Evolutionary conservation across 768 basidiomycete genomes (phyloP).

Genomic region (Postia placenta): DNA sequence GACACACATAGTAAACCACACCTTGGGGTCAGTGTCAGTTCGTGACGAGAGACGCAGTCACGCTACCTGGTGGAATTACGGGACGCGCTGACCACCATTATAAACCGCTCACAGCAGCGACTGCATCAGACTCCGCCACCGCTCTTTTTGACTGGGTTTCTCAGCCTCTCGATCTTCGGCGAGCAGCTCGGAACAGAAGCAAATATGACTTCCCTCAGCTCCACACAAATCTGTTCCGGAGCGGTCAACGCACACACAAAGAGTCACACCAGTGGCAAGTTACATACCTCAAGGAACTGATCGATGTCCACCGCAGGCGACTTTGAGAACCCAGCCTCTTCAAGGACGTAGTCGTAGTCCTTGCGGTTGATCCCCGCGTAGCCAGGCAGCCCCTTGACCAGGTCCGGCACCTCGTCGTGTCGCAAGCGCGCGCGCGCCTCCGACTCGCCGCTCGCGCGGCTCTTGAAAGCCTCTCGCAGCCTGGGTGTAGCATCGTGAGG

Average conservation of each 20-base stretch:
- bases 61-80: too few species aligned
- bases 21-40: too few species aligned
- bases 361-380: slow-evolving; percentile 56
- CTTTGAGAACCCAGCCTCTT: slow-evolving; percentile 62
- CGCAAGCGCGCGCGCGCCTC: slow-evolving; percentile 27
- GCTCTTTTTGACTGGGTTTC: slow-evolving; percentile 49
- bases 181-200: slow-evolving; percentile 27
- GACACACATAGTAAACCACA: too few species aligned
- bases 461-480: slow-evolving; percentile 32
- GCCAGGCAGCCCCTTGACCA: slow-evolving; percentile 30
- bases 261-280: neutral
- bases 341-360: slow-evolving; percentile 71
- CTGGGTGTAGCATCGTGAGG: too few species aligned
- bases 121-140: slow-evolving; percentile 47
- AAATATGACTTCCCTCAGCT: slow-evolving; percentile 60
- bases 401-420: slow-evolving; percentile 28
- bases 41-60: too few species aligned
- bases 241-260: neutral
- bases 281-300: slow-evolving; percentile 79
- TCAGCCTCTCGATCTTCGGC: slow-evolving; percentile 31
- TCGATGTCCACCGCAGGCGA: slow-evolving; percentile 64
- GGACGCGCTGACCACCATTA: too few species aligned
- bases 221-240: slow-evolving; percentile 61
- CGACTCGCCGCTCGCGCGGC: slow-evolving; percentile 18
- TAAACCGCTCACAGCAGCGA: too few species aligned